phyloP scores from a whole-genome alignment of 805 yeast species.

The Wickerhamiella vanderwaltii region DNA sequence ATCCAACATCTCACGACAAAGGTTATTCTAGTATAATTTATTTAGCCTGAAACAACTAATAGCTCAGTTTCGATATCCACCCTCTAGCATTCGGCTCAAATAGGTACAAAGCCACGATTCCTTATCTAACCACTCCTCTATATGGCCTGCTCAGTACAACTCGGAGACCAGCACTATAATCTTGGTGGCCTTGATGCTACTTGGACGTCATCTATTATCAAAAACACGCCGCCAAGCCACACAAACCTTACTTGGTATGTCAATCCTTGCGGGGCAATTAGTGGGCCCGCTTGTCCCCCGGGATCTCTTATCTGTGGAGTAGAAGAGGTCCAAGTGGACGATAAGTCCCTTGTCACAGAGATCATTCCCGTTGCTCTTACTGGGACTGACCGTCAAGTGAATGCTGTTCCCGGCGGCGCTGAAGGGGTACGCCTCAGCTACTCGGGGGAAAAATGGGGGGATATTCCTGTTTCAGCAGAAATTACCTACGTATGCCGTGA shows the following conservation, averaged over 20 bases:
- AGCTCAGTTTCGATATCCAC: too few relatives aligned
- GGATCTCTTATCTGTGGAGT: constrained; percentile 73
- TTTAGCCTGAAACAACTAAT: too few relatives aligned
- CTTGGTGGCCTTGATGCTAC: constrained; percentile 40
- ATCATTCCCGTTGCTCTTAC: constrained; percentile 36
- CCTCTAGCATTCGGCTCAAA: too few relatives aligned
- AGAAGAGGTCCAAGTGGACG: constrained; percentile 42
- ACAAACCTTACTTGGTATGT: constrained; percentile 55
- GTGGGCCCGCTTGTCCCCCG: constrained; percentile 43
- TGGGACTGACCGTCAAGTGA: constrained; percentile 6
- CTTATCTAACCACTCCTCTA: too few relatives aligned
- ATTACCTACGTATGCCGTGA: constrained; percentile 24
- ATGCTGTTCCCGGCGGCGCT: constrained; percentile 14
- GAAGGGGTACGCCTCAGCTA: constrained; percentile 30
- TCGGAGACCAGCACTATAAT: constrained; percentile 22
- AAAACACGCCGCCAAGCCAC: constrained; percentile 69
- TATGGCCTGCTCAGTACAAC: neutral
- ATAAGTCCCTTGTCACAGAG: constrained; percentile 41
- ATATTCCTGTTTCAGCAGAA: constrained; percentile 28
- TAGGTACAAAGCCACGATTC: too few relatives aligned
- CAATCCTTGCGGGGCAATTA: constrained; percentile 52
- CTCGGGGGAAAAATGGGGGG: constrained; percentile 61
- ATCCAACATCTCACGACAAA: too few relatives aligned
- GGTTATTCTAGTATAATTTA: too few relatives aligned
- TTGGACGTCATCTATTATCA: constrained; percentile 31